phyloP scores from a whole-genome alignment of 2,329 filamentous ascomycete species.

The Ceratocystis smalleyi region DNA sequence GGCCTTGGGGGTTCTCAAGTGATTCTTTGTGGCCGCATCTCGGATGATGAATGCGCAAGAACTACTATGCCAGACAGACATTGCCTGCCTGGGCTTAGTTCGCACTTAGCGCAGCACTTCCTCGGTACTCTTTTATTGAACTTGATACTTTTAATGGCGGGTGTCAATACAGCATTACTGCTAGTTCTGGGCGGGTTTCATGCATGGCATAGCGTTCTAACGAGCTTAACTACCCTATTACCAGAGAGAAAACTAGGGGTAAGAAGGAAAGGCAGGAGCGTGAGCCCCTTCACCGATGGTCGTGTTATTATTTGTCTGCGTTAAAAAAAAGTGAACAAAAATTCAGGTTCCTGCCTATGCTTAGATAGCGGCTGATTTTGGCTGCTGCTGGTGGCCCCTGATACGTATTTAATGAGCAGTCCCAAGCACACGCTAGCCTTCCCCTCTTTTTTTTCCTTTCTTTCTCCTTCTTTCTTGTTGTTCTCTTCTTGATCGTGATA shows the following conservation, averaged over 20 bases:
- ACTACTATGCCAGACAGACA: neutral
- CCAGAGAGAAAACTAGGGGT: neutral
- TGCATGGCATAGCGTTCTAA: neutral
- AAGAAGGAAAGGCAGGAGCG: neutral
- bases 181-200: neutral
- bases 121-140: neutral
- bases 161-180: neutral
- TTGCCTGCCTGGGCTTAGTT: neutral
- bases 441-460: conserved; percentile 11
- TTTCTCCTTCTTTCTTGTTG: conserved; percentile 7
- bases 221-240: neutral
- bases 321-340: neutral
- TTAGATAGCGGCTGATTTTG: conserved; percentile 10
- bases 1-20: too few relatives aligned
- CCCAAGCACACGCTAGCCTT: neutral
- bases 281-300: neutral
- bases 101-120: neutral
- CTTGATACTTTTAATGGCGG: neutral
- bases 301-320: neutral
- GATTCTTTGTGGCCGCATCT: too few relatives aligned
- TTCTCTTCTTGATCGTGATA: conserved; percentile 4
- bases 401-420: conserved; percentile 12
- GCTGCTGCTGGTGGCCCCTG: conserved; percentile 7
- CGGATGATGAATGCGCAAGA: neutral
- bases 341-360: neutral